phyloP scores from a whole-genome alignment of 2,329 filamentous ascomycete genomes.

The Ceratocystiopsis sp. region DNA sequence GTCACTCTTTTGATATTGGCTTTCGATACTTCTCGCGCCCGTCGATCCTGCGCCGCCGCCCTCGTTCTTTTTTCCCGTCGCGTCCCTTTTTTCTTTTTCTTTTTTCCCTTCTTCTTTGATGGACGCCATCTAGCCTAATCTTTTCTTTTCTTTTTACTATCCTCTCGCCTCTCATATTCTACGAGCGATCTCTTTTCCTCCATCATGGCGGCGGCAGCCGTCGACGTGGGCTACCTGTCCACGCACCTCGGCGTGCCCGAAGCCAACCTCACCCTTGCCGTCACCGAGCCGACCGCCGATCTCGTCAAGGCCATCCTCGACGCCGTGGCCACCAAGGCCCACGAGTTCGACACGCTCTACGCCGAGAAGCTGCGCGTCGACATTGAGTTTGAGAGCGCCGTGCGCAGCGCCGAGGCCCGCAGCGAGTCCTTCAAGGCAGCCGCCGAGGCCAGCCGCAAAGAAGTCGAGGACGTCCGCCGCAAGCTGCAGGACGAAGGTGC shows the following conservation, averaged over 20 bases:
- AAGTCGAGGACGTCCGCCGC: slow-evolving; percentile 64
- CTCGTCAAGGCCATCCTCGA: slow-evolving; percentile 60
- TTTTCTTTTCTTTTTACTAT: background rate
- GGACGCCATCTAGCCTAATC: slow-evolving; percentile 1
- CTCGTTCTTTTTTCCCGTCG: background rate
- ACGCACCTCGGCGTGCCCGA: slow-evolving; percentile 54
- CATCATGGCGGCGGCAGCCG: slow-evolving; percentile 39
- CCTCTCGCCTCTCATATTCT: background rate
- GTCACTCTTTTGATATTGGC: background rate
- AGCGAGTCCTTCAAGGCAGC: slow-evolving; percentile 66
- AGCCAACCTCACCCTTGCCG: slow-evolving; percentile 39
- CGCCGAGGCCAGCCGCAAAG: slow-evolving; percentile 67
- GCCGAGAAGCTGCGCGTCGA: slow-evolving; percentile 79
- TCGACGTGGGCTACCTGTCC: slow-evolving; percentile 60
- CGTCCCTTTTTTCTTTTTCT: background rate
- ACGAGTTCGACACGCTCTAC: slow-evolving; percentile 64
- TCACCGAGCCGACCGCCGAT: slow-evolving; percentile 56
- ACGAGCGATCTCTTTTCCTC: background rate
- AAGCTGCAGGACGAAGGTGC: slow-evolving; percentile 72
- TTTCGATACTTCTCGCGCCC: background rate
- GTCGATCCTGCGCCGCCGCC: no score
- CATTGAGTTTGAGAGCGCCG: slow-evolving; percentile 83
- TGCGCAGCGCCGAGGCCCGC: slow-evolving; percentile 68
- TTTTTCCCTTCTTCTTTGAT: slow-evolving; percentile 2
- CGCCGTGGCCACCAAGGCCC: slow-evolving; percentile 61